phyloP scores from a whole-genome alignment of 1,284 basidiomycete species.

The Pterulicium gracile region DNA sequence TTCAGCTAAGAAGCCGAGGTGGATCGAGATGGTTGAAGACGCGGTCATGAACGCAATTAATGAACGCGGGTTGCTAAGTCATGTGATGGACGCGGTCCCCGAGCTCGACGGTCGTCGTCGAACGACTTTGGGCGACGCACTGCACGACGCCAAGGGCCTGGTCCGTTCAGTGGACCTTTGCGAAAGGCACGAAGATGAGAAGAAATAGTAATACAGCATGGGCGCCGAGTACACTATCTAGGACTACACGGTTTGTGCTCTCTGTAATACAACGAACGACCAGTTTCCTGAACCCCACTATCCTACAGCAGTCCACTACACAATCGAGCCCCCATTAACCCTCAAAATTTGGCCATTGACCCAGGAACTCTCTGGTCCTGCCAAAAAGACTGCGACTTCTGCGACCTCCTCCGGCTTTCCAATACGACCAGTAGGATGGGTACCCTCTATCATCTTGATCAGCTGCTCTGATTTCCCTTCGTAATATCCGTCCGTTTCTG shows the following conservation, averaged over 20 bases:
- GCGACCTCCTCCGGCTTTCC: slow-evolving; percentile 44
- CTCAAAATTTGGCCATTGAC: slow-evolving; percentile 43
- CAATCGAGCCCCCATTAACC: slow-evolving; percentile 33
- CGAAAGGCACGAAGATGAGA: too few relatives aligned
- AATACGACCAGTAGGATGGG: slow-evolving; percentile 35
- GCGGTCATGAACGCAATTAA: too few relatives aligned
- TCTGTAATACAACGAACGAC: too few relatives aligned
- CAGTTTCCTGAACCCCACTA: too few relatives aligned
- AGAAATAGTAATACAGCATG: too few relatives aligned
- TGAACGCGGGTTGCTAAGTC: neutral
- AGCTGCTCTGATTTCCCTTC: slow-evolving; percentile 36
- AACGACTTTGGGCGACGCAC: neutral
- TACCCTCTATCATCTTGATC: slow-evolving; percentile 32
- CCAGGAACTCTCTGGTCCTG: slow-evolving; percentile 41
- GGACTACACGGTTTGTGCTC: too few relatives aligned
- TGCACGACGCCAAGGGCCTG: too few relatives aligned
- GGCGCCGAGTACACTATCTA: too few relatives aligned
- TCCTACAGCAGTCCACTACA: too few relatives aligned
- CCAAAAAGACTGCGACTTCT: slow-evolving; percentile 39
- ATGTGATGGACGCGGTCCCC: neutral
- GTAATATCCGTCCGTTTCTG: slow-evolving; percentile 43
- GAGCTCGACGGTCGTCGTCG: slow-evolving; percentile 1
- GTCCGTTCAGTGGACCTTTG: too few relatives aligned
- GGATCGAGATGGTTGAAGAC: neutral
- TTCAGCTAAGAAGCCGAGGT: neutral